Evolutionary conservation across 306 rosid genomes (phyloP).

Genomic region (Citrullus mucosospermus): DNA sequence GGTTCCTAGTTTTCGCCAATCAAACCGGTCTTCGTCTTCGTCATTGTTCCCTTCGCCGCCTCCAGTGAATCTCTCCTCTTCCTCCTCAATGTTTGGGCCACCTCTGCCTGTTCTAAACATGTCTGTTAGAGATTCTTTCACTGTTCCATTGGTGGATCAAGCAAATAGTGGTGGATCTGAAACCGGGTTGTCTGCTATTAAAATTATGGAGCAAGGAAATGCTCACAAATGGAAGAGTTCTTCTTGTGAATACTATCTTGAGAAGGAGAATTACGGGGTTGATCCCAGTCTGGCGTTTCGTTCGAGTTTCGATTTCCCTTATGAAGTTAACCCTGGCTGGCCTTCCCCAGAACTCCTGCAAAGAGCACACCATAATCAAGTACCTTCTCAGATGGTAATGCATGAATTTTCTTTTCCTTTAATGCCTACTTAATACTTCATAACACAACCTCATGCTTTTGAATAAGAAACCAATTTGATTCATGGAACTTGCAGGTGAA

Average conservation of each 20-base stretch:
- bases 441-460: background rate
- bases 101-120: slow-evolving; percentile 21
- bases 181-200: slow-evolving; percentile 7
- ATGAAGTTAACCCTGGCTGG: slow-evolving; percentile 30
- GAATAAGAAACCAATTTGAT: slow-evolving; percentile 3
- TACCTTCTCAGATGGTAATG: slow-evolving; percentile 36
- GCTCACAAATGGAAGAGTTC: slow-evolving; percentile 29
- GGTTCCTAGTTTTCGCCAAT: slow-evolving; percentile 20
- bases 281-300: slow-evolving; percentile 35
- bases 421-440: too few relatives aligned
- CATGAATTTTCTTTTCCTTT: background rate
- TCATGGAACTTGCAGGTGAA: slow-evolving; percentile 42
- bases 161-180: slow-evolving; percentile 27
- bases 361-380: slow-evolving; percentile 31
- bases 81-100: slow-evolving; percentile 25
- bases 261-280: slow-evolving; percentile 22
- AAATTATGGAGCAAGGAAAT: slow-evolving; percentile 21
- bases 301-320: slow-evolving; percentile 24
- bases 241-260: slow-evolving; percentile 26
- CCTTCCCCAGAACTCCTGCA: slow-evolving; percentile 23
- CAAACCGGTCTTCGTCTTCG: slow-evolving; percentile 19
- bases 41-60: slow-evolving; percentile 19
- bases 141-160: slow-evolving; percentile 25
- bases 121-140: slow-evolving; percentile 15
- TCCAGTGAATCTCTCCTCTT: slow-evolving; percentile 15